Evolutionary conservation across 768 basidiomycete genomes (phyloP).

Genomic region (Boletus patriciae): DNA sequence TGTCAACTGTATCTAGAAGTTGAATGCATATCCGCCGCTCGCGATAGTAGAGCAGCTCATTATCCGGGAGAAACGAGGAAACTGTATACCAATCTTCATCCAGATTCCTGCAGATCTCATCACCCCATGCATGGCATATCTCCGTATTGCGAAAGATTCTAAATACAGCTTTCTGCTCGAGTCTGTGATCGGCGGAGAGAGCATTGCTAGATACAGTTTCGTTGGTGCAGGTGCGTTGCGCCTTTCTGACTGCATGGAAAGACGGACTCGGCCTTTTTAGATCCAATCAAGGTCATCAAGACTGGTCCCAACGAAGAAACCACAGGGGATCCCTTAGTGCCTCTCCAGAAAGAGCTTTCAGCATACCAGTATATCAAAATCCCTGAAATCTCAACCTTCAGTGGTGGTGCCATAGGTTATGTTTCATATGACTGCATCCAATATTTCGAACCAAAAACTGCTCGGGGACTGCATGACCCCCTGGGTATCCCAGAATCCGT

Average conservation of each 20-base stretch:
- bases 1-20: slow-evolving; percentile 62
- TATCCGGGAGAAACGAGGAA: slow-evolving; percentile 79
- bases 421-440: slow-evolving; percentile 96
- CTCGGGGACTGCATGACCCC: slow-evolving; percentile 68
- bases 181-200: slow-evolving; percentile 88
- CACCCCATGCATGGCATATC: slow-evolving; percentile 96
- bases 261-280: slow-evolving; percentile 40
- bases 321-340: slow-evolving; percentile 82
- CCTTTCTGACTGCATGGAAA: neutral
- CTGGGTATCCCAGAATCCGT: slow-evolving; percentile 91
- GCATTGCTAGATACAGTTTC: slow-evolving; percentile 91
- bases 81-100: slow-evolving; percentile 90
- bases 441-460: slow-evolving; percentile 94
- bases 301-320: slow-evolving; percentile 83
- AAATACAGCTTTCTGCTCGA: slow-evolving; percentile 95
- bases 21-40: slow-evolving; percentile 69
- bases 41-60: slow-evolving; percentile 76
- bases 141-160: slow-evolving; percentile 87
- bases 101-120: slow-evolving; percentile 94
- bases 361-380: slow-evolving; percentile 89
- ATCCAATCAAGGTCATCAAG: slow-evolving; percentile 90
- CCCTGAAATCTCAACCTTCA: slow-evolving; percentile 91
- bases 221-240: slow-evolving; percentile 81
- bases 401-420: slow-evolving; percentile 97
- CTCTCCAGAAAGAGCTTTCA: slow-evolving; percentile 82